A percentile compares a stretch with the other conserved stretches of the same genome.
Evolutionary conservation across 1,139 yeast species (phyloP).

Genomic region (Nakaseomyces uthaithaninus): DNA sequence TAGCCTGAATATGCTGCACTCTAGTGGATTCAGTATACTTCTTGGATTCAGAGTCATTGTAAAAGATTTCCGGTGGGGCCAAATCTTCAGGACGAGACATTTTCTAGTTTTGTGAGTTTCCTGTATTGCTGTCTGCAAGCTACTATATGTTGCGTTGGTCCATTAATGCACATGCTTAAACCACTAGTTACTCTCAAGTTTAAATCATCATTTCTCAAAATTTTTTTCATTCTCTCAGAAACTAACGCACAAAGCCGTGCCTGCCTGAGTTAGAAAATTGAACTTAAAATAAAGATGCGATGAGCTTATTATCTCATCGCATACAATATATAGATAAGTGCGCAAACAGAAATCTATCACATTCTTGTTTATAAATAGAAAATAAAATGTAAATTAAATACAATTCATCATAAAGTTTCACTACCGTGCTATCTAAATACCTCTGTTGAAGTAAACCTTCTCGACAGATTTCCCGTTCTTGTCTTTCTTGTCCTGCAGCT

Average conservation of each 20-base stretch:
- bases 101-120: background rate
- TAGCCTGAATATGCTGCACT: slow-evolving; percentile 96
- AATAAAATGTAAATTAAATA: background rate
- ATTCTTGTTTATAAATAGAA: background rate
- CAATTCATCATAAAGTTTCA: background rate
- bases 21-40: slow-evolving; percentile 91
- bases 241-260: background rate
- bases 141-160: too few species aligned
- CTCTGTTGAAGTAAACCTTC: slow-evolving; percentile 80
- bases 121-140: background rate
- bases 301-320: slow-evolving; percentile 1
- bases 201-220: too few species aligned
- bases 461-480: slow-evolving; percentile 52
- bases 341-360: background rate
- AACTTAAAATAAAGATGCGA: background rate
- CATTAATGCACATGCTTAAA: too few species aligned
- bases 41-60: slow-evolving; percentile 79
- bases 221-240: slow-evolving; percentile 1
- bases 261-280: background rate
- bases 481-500: slow-evolving; percentile 54
- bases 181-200: too few species aligned
- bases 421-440: slow-evolving; percentile 44
- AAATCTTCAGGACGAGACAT: slow-evolving; percentile 98
- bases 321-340: too few species aligned
- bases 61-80: slow-evolving; percentile 96